phyloP scores from a whole-genome alignment of 495 filamentous ascomycete species.

The Trichoderma virens region DNA sequence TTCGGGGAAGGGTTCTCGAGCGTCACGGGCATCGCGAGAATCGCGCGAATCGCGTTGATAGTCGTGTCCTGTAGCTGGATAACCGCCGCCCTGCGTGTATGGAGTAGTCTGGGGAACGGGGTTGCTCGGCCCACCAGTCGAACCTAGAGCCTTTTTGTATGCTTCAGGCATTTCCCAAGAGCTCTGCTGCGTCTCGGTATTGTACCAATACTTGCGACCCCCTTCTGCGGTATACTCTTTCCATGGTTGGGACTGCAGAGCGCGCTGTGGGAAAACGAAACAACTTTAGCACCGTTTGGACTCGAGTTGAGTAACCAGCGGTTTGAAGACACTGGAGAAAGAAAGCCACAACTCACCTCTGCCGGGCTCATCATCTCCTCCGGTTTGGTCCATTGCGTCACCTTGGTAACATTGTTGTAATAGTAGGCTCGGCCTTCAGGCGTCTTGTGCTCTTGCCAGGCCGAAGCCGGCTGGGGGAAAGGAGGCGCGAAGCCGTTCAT shows the following conservation, averaged over 20 bases:
- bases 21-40: slow-evolving; percentile 17
- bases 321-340: not conserved
- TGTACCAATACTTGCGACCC: slow-evolving; percentile 89
- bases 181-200: slow-evolving; percentile 83
- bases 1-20: slow-evolving; percentile 48
- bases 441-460: slow-evolving; percentile 81
- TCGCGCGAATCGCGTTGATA: slow-evolving; percentile 21
- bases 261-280: slow-evolving; percentile 47
- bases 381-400: slow-evolving; percentile 91
- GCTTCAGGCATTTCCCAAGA: slow-evolving; percentile 90
- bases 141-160: slow-evolving; percentile 63
- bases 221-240: slow-evolving; percentile 83
- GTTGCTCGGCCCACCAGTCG: slow-evolving; percentile 37
- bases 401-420: slow-evolving; percentile 79
- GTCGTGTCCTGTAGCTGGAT: slow-evolving; percentile 25
- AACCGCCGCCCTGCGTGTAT: slow-evolving; percentile 14
- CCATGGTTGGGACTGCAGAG: slow-evolving; percentile 78
- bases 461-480: slow-evolving; percentile 40
- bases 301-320: not conserved
- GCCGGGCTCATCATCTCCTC: slow-evolving; percentile 78
- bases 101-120: slow-evolving; percentile 27
- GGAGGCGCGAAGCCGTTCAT: slow-evolving; percentile 61
- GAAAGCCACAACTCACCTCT: slow-evolving; percentile 54
- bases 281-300: no score
- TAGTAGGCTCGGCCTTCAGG: slow-evolving; percentile 87